Evolutionary conservation across 257 asterid genomes (phyloP).

Genomic region (Catharanthus roseus): DNA sequence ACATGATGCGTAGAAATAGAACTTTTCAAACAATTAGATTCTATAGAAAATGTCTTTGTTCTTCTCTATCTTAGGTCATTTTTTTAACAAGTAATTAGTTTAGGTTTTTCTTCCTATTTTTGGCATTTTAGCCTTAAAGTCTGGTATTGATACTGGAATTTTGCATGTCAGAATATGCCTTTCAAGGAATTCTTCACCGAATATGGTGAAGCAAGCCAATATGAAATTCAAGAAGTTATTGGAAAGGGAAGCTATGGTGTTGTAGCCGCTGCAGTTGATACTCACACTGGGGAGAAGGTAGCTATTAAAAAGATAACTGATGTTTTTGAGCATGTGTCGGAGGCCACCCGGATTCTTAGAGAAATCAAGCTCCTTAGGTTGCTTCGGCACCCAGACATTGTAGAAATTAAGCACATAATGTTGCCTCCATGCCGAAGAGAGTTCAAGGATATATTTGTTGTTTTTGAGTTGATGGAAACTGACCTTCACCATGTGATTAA

Average conservation of each 20-base stretch:
- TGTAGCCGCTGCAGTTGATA: conserved; percentile 94
- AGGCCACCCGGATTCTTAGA: conserved; percentile 92
- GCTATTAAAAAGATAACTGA: conserved; percentile 88
- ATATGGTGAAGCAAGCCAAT: conserved; percentile 85
- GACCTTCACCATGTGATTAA: conserved; percentile 94
- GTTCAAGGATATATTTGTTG: conserved; percentile 91
- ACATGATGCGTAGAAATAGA: not conserved
- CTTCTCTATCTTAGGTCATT: not conserved
- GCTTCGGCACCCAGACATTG: conserved; percentile 92
- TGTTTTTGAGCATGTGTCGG: conserved; percentile 90
- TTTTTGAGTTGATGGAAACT: conserved; percentile 97
- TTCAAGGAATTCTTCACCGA: conserved; percentile 89
- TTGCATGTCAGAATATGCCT: conserved; percentile 53
- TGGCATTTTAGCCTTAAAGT: conserved; percentile 2
- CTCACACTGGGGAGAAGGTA: conserved; percentile 93
- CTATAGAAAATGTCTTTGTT: not conserved
- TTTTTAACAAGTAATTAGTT: not conserved
- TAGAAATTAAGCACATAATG: conserved; percentile 90
- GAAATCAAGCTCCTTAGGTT: conserved; percentile 91
- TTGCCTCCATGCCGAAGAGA: conserved; percentile 92
- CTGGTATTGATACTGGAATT: conserved; percentile 17
- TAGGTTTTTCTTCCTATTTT: not conserved
- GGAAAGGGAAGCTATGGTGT: conserved; percentile 98
- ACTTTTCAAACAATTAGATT: not conserved
- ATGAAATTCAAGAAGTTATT: conserved; percentile 88